phyloP scores from a whole-genome alignment of 225 moss, liverwort and hornwort genomes.

The Bryum argenteum region DNA sequence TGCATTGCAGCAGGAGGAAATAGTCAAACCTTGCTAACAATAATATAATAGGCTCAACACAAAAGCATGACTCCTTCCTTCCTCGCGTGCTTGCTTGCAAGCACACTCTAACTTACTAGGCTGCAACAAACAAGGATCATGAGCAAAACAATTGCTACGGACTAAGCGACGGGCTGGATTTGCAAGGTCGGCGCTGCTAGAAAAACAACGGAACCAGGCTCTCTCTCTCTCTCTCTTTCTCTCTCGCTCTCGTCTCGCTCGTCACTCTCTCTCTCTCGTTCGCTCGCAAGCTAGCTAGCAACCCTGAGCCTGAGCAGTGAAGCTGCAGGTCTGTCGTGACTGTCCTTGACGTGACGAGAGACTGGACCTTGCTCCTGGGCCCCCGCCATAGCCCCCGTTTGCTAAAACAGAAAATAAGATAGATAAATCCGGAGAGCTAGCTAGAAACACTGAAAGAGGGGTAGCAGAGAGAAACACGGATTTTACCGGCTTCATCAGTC shows the following conservation, averaged over 20 bases:
- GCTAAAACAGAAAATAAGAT: neutral
- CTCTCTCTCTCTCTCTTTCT: neutral
- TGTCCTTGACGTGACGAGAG: slow-evolving; percentile 37
- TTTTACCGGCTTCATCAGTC: slow-evolving; percentile 19
- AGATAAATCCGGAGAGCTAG: no score
- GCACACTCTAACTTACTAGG: no score
- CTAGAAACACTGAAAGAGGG: no score
- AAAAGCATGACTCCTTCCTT: slow-evolving; percentile 11
- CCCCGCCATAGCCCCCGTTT: slow-evolving; percentile 1
- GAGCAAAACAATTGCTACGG: no score
- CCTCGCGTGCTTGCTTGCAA: neutral
- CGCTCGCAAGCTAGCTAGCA: neutral
- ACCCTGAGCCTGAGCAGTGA: neutral
- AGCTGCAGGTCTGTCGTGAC: slow-evolving; percentile 55
- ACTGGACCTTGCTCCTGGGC: slow-evolving; percentile 3
- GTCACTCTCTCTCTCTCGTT: neutral
- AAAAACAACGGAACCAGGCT: neutral
- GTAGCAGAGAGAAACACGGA: slow-evolving; percentile 21
- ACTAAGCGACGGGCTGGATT: slow-evolving; percentile 5
- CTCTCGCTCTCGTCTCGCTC: neutral
- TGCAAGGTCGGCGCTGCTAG: slow-evolving; percentile 32
- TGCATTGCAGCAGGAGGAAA: slow-evolving; percentile 32
- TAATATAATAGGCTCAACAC: slow-evolving; percentile 12
- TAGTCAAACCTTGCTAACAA: slow-evolving; percentile 31
- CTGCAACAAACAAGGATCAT: neutral